Evolutionary conservation across 129 eudicot species (phyloP).

Genomic region (Artemisia argyi): DNA sequence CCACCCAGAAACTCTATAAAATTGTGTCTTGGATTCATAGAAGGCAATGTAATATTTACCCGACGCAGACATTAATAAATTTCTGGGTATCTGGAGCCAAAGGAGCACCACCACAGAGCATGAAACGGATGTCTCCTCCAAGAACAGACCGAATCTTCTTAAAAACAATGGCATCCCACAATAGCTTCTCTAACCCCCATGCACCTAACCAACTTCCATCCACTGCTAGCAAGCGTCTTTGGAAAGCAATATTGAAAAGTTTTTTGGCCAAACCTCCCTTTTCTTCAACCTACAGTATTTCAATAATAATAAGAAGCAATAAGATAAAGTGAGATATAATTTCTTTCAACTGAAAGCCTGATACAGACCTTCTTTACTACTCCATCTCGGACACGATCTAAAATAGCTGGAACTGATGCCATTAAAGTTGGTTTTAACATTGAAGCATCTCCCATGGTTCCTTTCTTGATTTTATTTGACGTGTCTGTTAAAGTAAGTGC

Average conservation of each 20-base stretch:
- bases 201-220: constrained; percentile 96
- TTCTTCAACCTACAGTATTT: constrained; percentile 64
- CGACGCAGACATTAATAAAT: constrained; percentile 88
- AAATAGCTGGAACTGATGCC: constrained; percentile 96
- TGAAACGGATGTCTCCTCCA: constrained; percentile 86
- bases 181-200: constrained; percentile 67
- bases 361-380: constrained; percentile 70
- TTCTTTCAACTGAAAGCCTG: neutral
- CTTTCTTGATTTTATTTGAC: constrained; percentile 88
- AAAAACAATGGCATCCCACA: constrained; percentile 83
- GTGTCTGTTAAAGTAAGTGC: constrained; percentile 90
- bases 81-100: constrained; percentile 88
- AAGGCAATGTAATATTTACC: constrained; percentile 45
- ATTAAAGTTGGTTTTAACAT: constrained; percentile 77
- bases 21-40: no score
- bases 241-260: constrained; percentile 68
- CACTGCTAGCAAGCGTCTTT: constrained; percentile 76
- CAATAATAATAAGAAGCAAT: neutral
- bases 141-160: constrained; percentile 67
- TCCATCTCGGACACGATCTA: constrained; percentile 96
- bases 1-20: no score
- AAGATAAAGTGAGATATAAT: neutral
- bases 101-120: constrained; percentile 99
- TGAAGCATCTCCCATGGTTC: constrained; percentile 90
- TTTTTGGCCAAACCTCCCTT: constrained; percentile 78